Evolutionary conservation across 2,329 filamentous ascomycete species (phyloP).

Genomic region (Aspergillus pseudoterreus): DNA sequence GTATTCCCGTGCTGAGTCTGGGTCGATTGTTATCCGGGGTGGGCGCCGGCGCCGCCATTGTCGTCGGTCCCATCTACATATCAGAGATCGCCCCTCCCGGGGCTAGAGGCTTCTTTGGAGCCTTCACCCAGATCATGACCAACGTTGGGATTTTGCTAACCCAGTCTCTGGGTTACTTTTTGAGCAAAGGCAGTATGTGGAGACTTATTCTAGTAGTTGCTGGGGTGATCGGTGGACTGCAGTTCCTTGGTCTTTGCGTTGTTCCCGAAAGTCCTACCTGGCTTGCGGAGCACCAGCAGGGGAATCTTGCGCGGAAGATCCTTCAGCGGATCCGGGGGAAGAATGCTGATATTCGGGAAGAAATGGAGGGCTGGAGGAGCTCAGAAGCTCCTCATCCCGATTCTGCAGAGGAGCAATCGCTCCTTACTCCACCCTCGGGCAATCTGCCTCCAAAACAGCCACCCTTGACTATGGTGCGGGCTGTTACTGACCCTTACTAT

Average conservation of each 20-base stretch:
- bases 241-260: conserved; percentile 68
- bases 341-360: conserved; percentile 65
- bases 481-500: conserved; percentile 64
- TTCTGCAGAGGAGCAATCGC: conserved; percentile 64
- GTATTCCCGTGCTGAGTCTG: conserved; percentile 63
- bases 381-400: conserved; percentile 23
- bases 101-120: conserved; percentile 72
- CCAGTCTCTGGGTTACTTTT: conserved; percentile 80
- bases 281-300: conserved; percentile 65
- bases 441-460: conserved; percentile 63
- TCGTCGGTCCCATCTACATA: conserved; percentile 92
- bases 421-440: conserved; percentile 58
- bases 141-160: conserved; percentile 84
- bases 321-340: conserved; percentile 74
- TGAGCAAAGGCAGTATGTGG: conserved; percentile 78
- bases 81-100: conserved; percentile 79
- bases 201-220: conserved; percentile 75
- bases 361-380: conserved; percentile 60
- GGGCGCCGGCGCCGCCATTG: conserved; percentile 82
- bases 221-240: conserved; percentile 62
- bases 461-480: conserved; percentile 62
- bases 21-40: conserved; percentile 79
- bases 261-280: conserved; percentile 86
- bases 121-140: conserved; percentile 85
- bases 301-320: conserved; percentile 59